These are phyloP conservation scores for Psilocybe cyanescens DNA, from an alignment of 768 basidiomycete species.

Conservation along the genomic window DNA sequence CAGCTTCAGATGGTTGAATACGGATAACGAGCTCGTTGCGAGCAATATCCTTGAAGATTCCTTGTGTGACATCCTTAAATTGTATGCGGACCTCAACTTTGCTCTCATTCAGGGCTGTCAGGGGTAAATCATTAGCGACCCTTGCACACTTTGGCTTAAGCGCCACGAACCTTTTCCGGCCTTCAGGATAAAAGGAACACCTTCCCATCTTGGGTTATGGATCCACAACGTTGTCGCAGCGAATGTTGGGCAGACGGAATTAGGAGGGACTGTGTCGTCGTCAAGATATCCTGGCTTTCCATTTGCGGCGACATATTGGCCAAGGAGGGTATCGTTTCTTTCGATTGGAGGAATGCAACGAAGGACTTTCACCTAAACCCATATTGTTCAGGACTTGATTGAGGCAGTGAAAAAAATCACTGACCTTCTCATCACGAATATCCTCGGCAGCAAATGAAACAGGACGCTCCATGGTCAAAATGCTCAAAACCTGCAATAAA, in stretches of 20 bases:
- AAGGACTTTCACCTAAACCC: constrained; percentile 88
- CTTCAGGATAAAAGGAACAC: constrained; percentile 97
- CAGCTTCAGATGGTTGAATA: constrained; percentile 94
- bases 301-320: constrained; percentile 88
- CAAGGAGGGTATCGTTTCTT: constrained; percentile 80
- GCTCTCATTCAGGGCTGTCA: constrained; percentile 90
- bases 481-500: constrained; percentile 90
- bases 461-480: constrained; percentile 97
- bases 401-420: constrained; percentile 7
- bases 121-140: constrained; percentile 3
- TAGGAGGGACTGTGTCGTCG: constrained; percentile 91
- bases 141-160: background rate
- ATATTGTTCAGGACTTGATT: constrained; percentile 8
- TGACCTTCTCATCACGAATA: constrained; percentile 97
- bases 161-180: constrained; percentile 84
- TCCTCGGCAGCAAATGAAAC: constrained; percentile 98
- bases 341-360: constrained; percentile 87
- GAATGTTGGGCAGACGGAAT: constrained; percentile 92
- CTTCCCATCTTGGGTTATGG: constrained; percentile 97
- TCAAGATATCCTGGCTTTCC: constrained; percentile 99
- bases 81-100: constrained; percentile 99
- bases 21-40: constrained; percentile 98
- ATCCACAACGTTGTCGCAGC: constrained; percentile 91
- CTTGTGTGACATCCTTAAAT: constrained; percentile 96
- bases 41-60: constrained; percentile 95